Evolutionary conservation across 305 asterid genomes (phyloP).

Genomic region (Solanum hybrid): DNA sequence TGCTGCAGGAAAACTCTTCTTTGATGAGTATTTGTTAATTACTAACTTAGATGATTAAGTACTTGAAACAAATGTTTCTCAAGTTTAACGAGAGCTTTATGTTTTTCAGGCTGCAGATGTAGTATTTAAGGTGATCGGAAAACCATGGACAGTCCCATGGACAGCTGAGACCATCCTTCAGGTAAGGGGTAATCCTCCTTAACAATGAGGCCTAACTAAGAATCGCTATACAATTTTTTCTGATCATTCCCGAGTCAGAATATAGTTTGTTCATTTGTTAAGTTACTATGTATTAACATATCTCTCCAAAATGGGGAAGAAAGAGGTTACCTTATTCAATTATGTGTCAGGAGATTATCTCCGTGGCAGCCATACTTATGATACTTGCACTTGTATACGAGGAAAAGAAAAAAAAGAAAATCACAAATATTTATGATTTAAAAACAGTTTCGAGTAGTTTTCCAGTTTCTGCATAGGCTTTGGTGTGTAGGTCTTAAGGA

Average conservation of each 20-base stretch:
- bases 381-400: background rate
- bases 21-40: background rate
- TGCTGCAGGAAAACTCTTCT: background rate
- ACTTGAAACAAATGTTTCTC: background rate
- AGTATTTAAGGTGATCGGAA: constrained; percentile 37
- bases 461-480: background rate
- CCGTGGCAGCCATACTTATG: background rate
- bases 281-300: background rate
- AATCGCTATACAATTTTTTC: background rate
- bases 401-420: background rate
- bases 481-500: background rate
- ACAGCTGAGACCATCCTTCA: constrained; percentile 81
- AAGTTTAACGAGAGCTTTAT: background rate
- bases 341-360: background rate
- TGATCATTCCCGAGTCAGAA: background rate
- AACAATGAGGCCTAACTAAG: background rate
- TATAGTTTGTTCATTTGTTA: background rate
- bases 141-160: constrained; percentile 94
- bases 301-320: background rate
- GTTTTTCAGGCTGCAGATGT: constrained; percentile 38
- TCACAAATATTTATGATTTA: background rate
- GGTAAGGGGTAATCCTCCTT: constrained; percentile 25
- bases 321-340: background rate
- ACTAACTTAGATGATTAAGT: background rate
- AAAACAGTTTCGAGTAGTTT: background rate